These are phyloP conservation scores for Penicillium silybi DNA, from an alignment of 495 filamentous ascomycete genomes.

Conservation along the genomic window DNA sequence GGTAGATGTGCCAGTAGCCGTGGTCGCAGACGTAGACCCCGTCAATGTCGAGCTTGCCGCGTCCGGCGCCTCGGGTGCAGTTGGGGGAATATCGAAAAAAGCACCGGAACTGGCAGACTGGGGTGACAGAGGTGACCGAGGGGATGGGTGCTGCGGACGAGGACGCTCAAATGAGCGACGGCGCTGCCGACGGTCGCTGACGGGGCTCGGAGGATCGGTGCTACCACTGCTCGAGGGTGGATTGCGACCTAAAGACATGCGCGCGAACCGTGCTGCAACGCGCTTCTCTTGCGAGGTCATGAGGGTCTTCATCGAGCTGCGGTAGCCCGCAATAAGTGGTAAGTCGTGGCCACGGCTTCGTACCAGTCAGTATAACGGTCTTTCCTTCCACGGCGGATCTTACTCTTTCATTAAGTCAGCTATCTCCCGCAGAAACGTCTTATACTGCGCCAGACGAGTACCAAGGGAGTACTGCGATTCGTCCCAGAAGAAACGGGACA, in stretches of 20 bases:
- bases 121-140: conserved; percentile 31
- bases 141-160: conserved; percentile 29
- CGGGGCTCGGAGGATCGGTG: conserved; percentile 26
- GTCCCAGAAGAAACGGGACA: conserved; percentile 45
- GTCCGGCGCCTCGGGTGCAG: conserved; percentile 40
- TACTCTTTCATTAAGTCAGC: conserved; percentile 45
- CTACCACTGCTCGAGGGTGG: conserved; percentile 30
- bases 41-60: conserved; percentile 39
- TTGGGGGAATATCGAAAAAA: conserved; percentile 35
- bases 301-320: conserved; percentile 32
- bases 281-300: conserved; percentile 37
- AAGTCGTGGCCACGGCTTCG: conserved; percentile 13
- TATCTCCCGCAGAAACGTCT: conserved; percentile 47
- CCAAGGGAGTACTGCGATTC: conserved; percentile 48
- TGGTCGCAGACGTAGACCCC: conserved; percentile 27
- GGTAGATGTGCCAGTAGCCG: conserved; percentile 32
- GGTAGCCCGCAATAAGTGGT: conserved; percentile 29
- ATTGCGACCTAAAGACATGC: conserved; percentile 31
- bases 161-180: conserved; percentile 40
- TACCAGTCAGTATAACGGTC: background rate
- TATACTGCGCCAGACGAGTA: conserved; percentile 52
- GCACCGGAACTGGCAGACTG: conserved; percentile 30
- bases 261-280: conserved; percentile 31
- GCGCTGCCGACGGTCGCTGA: conserved; percentile 28
- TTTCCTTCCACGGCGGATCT: conserved; percentile 2